Evolutionary conservation across 2,329 filamentous ascomycete genomes (phyloP).

Genomic region (Pseudocercospora cruenta): DNA sequence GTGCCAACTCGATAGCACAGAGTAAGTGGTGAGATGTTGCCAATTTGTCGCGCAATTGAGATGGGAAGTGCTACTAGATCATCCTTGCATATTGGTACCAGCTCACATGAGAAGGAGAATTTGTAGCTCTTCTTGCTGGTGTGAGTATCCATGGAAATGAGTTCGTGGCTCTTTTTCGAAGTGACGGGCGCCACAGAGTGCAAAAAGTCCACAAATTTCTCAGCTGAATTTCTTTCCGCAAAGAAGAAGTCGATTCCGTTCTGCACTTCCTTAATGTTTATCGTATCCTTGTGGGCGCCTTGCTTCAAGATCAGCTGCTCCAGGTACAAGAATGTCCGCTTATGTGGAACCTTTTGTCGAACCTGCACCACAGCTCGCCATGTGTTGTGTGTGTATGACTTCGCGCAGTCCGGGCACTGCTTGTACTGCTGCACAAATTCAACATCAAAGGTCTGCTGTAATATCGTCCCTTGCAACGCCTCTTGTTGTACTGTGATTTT

Average conservation of each 20-base stretch:
- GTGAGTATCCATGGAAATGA: conserved; percentile 92
- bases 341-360: conserved; percentile 94
- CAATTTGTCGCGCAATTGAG: conserved; percentile 80
- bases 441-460: conserved; percentile 96
- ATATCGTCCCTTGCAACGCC: conserved; percentile 65
- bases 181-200: conserved; percentile 78
- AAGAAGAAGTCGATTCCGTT: conserved; percentile 98
- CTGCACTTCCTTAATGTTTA: conserved; percentile 97
- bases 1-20: conserved; percentile 90
- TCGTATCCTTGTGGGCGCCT: conserved; percentile 84
- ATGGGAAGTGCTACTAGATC: conserved; percentile 93
- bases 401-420: conserved; percentile 92
- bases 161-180: conserved; percentile 83
- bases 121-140: conserved; percentile 92
- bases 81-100: conserved; percentile 96
- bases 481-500: conserved; percentile 90
- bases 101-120: conserved; percentile 84
- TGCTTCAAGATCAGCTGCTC: conserved; percentile 97
- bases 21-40: conserved; percentile 85
- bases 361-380: conserved; percentile 95
- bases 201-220: conserved; percentile 90
- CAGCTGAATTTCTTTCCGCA: conserved; percentile 82
- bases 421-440: conserved; percentile 88
- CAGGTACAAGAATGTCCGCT: conserved; percentile 80
- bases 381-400: conserved; percentile 94